phyloP scores from a whole-genome alignment of 306 rosid species.

The Begonia masoniana region DNA sequence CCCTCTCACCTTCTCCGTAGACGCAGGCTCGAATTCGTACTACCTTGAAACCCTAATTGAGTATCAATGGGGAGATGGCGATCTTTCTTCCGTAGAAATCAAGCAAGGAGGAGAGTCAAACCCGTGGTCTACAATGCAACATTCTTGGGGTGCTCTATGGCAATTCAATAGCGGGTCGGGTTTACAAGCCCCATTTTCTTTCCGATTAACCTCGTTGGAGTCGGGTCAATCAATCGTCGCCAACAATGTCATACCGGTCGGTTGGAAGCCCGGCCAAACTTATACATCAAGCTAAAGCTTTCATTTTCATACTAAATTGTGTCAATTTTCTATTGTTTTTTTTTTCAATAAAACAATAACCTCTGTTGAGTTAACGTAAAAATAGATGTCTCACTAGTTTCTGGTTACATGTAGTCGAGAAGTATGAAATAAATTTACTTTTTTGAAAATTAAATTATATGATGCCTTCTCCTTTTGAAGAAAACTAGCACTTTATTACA shows the following conservation, averaged over 20 bases:
- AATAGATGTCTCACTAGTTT: too few species aligned
- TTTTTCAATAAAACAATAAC: too few species aligned
- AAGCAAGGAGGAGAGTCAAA: constrained; percentile 27
- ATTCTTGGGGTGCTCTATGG: constrained; percentile 77
- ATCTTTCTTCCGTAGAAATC: constrained; percentile 30
- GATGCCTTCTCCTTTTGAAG: too few species aligned
- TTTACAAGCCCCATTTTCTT: constrained; percentile 42
- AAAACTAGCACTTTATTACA: too few species aligned
- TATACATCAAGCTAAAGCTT: constrained; percentile 8
- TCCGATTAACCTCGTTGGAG: constrained; percentile 28
- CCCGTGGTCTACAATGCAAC: constrained; percentile 42
- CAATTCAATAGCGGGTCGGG: constrained; percentile 26
- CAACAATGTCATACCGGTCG: constrained; percentile 45
- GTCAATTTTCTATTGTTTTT: too few species aligned
- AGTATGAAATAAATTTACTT: too few species aligned
- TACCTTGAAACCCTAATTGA: constrained; percentile 40
- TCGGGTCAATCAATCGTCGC: constrained; percentile 32
- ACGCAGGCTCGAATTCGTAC: constrained; percentile 36
- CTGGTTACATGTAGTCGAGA: too few species aligned
- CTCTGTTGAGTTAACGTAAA: too few species aligned
- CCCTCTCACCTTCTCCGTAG: constrained; percentile 38
- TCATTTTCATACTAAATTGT: too few species aligned
- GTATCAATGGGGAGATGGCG: constrained; percentile 54
- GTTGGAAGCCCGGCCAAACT: constrained; percentile 52
- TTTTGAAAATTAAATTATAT: too few species aligned